phyloP scores from a whole-genome alignment of 768 basidiomycete genomes.

The Artomyces pyxidatus region DNA sequence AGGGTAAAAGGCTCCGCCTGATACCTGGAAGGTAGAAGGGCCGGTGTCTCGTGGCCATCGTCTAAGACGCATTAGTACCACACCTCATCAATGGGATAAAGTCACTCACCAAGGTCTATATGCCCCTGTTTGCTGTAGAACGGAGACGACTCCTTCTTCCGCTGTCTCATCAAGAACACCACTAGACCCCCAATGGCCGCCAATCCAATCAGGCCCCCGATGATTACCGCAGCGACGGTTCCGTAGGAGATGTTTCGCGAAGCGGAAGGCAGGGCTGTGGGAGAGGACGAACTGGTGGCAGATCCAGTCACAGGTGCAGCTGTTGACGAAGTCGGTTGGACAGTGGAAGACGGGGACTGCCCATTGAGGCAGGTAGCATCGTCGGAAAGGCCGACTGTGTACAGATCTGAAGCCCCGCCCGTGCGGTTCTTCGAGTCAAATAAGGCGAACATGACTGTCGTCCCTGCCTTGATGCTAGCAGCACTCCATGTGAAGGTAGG shows the following conservation, averaged over 20 bases:
- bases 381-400: conserved; percentile 37
- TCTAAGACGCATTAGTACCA: background rate
- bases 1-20: background rate
- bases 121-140: background rate
- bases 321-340: background rate
- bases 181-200: background rate
- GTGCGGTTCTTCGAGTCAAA: conserved; percentile 38
- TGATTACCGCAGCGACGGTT: background rate
- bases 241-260: background rate
- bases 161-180: background rate
- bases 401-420: conserved; percentile 56
- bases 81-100: background rate
- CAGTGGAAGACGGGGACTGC: conserved; percentile 47
- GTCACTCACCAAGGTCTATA: background rate
- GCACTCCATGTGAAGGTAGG: conserved; percentile 40
- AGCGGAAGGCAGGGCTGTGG: conserved; percentile 3
- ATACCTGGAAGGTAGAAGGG: background rate
- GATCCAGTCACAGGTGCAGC: too few species aligned
- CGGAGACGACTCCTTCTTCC: too few species aligned
- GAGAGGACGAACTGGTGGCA: conserved; percentile 18
- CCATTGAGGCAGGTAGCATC: conserved; percentile 44
- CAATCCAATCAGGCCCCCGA: background rate
- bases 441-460: conserved; percentile 50
- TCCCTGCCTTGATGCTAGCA: conserved; percentile 49
- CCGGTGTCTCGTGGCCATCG: background rate